These are phyloP conservation scores for Starmerella gropengiesseri DNA, from an alignment of 805 yeast genomes.

Conservation along the genomic window DNA sequence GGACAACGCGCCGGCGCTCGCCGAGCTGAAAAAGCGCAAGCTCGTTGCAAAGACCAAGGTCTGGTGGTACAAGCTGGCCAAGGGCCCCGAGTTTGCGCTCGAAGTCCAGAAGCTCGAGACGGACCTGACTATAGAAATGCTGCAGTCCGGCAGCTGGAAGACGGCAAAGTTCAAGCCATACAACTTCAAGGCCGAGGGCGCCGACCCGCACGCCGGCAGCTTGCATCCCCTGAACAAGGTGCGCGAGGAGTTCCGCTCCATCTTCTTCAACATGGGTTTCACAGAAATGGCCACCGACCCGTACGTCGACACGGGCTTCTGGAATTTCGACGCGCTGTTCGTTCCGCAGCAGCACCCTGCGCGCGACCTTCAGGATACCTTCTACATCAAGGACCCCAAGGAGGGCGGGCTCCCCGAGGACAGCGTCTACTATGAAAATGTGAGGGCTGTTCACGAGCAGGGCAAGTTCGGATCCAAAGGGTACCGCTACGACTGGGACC, in stretches of 20 bases:
- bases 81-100: conserved; percentile 76
- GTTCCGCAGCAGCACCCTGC: conserved; percentile 99
- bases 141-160: conserved; percentile 72
- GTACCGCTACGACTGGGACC: conserved; percentile 96
- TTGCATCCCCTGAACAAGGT: conserved; percentile 94
- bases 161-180: conserved; percentile 80
- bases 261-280: conserved; percentile 96
- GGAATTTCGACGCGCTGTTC: conserved; percentile 94
- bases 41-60: conserved; percentile 59
- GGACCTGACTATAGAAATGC: conserved; percentile 90
- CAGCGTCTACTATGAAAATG: conserved; percentile 61
- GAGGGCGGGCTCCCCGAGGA: conserved; percentile 77
- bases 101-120: conserved; percentile 77
- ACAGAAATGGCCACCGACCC: conserved; percentile 98
- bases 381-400: conserved; percentile 88
- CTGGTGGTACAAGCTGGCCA: conserved; percentile 61
- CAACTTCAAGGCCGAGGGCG: conserved; percentile 93
- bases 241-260: conserved; percentile 94
- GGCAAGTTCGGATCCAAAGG: conserved; percentile 94
- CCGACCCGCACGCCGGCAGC: conserved; percentile 77
- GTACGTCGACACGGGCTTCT: conserved; percentile 95
- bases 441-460: conserved; percentile 72
- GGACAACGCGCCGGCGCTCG: conserved; percentile 51
- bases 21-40: conserved; percentile 91
- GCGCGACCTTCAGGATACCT: conserved; percentile 96